These are phyloP conservation scores for Penicillium malachiteum DNA, from an alignment of 495 filamentous ascomycete species.

Conservation along the genomic window DNA sequence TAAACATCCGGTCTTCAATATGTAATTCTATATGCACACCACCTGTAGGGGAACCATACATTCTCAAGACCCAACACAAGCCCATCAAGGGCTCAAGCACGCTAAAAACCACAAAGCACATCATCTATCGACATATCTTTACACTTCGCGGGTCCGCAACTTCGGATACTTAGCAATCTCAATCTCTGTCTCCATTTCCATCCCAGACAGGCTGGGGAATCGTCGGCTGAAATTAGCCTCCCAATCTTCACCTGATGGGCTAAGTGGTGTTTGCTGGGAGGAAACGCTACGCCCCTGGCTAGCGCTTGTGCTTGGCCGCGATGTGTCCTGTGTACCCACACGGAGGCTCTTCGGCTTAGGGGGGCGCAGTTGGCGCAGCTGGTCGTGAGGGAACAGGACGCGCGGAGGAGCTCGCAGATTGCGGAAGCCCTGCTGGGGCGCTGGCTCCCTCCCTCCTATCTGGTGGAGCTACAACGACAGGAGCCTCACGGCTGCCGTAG, in stretches of 20 bases:
- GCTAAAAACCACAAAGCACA: conserved; percentile 25
- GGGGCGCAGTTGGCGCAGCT: conserved; percentile 37
- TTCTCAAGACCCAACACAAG: conserved; percentile 21
- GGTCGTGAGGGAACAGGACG: conserved; percentile 37
- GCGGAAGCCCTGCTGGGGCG: conserved; percentile 16
- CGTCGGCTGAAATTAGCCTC: conserved; percentile 74
- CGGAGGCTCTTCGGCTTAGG: conserved; percentile 62
- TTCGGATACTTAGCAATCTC: conserved; percentile 42
- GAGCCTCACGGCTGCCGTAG: conserved; percentile 17
- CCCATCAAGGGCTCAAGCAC: conserved; percentile 16
- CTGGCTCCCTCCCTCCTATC: conserved; percentile 21
- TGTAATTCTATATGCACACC: conserved; percentile 25
- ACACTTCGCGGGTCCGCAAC: conserved; percentile 45
- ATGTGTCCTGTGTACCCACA: conserved; percentile 35
- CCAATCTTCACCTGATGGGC: conserved; percentile 56
- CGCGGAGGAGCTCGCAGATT: conserved; percentile 18
- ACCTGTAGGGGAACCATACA: conserved; percentile 5
- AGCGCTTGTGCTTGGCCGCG: conserved; percentile 13
- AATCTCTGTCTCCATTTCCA: conserved; percentile 78
- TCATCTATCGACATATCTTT: conserved; percentile 5
- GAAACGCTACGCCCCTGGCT: conserved; percentile 25
- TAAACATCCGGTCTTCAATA: conserved; percentile 12
- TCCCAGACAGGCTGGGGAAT: conserved; percentile 74
- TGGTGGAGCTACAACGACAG: conserved; percentile 10
- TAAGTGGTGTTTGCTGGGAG: conserved; percentile 23